Percentiles rank a stretch among this genome's conserved stretches.
Evolutionary conservation across 768 basidiomycete species (phyloP).

Genomic region (Trametes cinnabarina): DNA sequence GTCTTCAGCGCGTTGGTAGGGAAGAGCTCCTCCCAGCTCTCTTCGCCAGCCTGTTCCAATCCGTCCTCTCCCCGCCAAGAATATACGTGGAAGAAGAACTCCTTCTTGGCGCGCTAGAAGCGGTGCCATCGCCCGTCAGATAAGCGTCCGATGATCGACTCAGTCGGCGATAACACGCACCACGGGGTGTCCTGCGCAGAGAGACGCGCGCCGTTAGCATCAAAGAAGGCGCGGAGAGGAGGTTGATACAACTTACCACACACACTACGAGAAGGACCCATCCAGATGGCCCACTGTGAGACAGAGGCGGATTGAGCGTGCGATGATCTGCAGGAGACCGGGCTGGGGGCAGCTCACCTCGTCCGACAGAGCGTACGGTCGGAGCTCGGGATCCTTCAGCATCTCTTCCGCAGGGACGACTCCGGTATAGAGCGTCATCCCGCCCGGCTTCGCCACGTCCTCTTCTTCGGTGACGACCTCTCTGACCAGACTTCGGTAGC

Average conservation of each 20-base stretch:
- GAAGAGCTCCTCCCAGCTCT: slow-evolving; percentile 34
- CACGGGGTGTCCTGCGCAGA: slow-evolving; percentile 24
- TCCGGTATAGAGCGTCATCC: slow-evolving; percentile 44
- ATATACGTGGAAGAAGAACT: slow-evolving; percentile 36
- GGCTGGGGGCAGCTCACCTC: slow-evolving; percentile 30
- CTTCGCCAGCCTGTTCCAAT: slow-evolving; percentile 31
- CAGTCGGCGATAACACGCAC: slow-evolving; percentile 12
- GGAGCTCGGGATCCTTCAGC: slow-evolving; percentile 40
- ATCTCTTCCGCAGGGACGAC: slow-evolving; percentile 42
- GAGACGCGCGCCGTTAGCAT: slow-evolving; percentile 1
- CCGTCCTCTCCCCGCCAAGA: slow-evolving; percentile 36
- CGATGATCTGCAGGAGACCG: not conserved
- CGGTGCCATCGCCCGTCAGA: not conserved
- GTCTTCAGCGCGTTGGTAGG: slow-evolving; percentile 37
- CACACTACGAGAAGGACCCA: slow-evolving; percentile 28
- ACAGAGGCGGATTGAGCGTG: not conserved
- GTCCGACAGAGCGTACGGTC: slow-evolving; percentile 26
- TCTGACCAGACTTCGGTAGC: slow-evolving; percentile 44
- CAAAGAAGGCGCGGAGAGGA: not conserved
- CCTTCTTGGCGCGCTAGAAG: slow-evolving; percentile 39
- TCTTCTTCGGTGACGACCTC: slow-evolving; percentile 33
- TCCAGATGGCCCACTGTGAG: slow-evolving; percentile 30
- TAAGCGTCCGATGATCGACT: not conserved
- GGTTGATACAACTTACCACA: slow-evolving; percentile 19
- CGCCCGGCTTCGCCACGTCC: slow-evolving; percentile 29